phyloP scores from a whole-genome alignment of 139 green algal species.

The Chlamydomonas sphaeroides region DNA sequence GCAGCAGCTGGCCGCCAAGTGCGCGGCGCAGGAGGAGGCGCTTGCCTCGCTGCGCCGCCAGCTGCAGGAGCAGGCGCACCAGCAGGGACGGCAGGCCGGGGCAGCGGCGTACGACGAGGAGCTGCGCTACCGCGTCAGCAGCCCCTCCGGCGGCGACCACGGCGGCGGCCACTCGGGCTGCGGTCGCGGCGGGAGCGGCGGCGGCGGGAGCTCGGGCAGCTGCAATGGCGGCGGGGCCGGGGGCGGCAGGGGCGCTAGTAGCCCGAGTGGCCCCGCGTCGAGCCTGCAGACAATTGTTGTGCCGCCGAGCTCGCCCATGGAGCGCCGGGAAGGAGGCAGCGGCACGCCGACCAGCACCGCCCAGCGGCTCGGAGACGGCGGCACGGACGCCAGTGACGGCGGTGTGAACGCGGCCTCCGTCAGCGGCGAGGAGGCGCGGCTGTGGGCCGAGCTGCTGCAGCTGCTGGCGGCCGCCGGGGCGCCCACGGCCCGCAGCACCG shows the following conservation, averaged over 20 bases:
- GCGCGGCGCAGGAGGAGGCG: background rate
- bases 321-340: no score
- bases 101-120: background rate
- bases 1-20: background rate
- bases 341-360: no score
- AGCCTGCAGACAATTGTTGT: no score
- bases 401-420: background rate
- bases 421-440: slow-evolving; percentile 6
- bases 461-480: background rate
- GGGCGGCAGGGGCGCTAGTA: no score
- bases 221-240: no score
- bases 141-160: background rate
- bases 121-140: background rate
- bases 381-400: background rate
- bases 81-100: background rate
- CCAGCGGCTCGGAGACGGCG: no score
- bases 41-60: no score
- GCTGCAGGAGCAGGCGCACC: no score
- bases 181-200: background rate
- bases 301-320: no score
- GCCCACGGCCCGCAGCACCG: no score
- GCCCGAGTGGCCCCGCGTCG: no score
- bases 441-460: slow-evolving; percentile 23
- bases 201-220: background rate
- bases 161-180: background rate